Evolutionary conservation across 306 rosid species (phyloP), one percentile per base, ranked within the genome.

Genomic region (Hylodesmum podocarpum): DNA sequence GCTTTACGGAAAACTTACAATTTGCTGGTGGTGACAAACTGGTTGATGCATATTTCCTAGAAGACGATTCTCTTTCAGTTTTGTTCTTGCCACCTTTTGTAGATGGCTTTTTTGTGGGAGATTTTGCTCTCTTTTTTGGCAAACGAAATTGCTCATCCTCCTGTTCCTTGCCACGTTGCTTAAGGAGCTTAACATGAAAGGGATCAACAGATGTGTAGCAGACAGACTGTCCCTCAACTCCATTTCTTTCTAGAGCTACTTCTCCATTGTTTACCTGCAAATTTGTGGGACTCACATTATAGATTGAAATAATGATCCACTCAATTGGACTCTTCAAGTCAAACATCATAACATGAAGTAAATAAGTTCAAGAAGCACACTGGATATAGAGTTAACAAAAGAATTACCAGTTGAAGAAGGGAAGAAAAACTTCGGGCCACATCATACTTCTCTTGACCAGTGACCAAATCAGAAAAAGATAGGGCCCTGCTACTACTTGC

Each of bases 401-500:
- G 53, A 79, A 53, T 40, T 91, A 95, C 97, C 97, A 95, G 75
- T 81, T 95, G 99, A 78, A 95, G 92, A 39, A 95, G 90, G 10
- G 99, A 91, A 72, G 97, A 86, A 81, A 95, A 95, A 81, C 92
- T 95, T 81, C 99, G 87, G 51, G 98, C 91, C 15, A 95, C 96
- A 24, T 83, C 87, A 31, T 84, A 92, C 81, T 87, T 92, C 28
- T 78, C 90, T 69, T 88, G 97, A 31, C 93, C 97, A 58, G 57
- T 40, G 21, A 95, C 96, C 74, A 95, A 84, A 65, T 89, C 88
- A 72, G 92, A 78, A 59, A 92, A 95, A 34, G 96, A 66, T 57
- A 87, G 37, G 70, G 79, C 83, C 53, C 71, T 7, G 34, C 65
- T 55, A 75, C 55, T 57, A 67, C 89, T 85, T 28, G 84, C 85